Conservation (phyloP, 495 filamentous ascomycete species). For the Penicillium manginii region DNA sequence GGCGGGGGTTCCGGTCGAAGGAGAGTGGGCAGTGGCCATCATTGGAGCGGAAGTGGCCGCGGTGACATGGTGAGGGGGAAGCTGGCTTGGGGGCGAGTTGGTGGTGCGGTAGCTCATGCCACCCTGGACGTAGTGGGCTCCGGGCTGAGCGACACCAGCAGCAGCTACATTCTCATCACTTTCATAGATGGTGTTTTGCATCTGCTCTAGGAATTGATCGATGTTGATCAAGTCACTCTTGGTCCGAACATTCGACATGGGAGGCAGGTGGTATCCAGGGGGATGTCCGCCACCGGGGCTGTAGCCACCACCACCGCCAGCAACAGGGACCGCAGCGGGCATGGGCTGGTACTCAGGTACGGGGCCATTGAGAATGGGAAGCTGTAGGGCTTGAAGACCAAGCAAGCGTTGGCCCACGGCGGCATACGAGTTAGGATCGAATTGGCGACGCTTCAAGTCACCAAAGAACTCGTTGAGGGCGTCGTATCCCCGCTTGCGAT, state of each 20-base stretch:
- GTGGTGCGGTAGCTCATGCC: conserved; percentile 68
- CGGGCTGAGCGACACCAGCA: conserved; percentile 72
- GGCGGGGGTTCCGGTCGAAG: conserved; percentile 71
- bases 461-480: conserved; percentile 93
- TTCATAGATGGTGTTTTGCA: conserved; percentile 93
- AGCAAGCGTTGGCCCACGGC: conserved; percentile 81
- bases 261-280: conserved; percentile 73
- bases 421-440: conserved; percentile 81
- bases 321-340: conserved; percentile 55
- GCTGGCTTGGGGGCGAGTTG: conserved; percentile 68
- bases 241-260: conserved; percentile 83
- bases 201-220: conserved; percentile 91
- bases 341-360: conserved; percentile 68
- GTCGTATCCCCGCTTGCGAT: conserved; percentile 81
- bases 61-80: conserved; percentile 58
- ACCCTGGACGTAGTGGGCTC: conserved; percentile 63
- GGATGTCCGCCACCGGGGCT: conserved; percentile 51
- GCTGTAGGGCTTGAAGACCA: conserved; percentile 68
- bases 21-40: conserved; percentile 55
- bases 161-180: conserved; percentile 78
- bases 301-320: conserved; percentile 57
- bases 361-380: conserved; percentile 68
- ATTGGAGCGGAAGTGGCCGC: conserved; percentile 62
- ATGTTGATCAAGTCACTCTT: conserved; percentile 91
- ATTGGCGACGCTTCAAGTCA: conserved; percentile 83